Conservation (phyloP, 768 basidiomycete species). For the Lactifluus volemus region DNA sequence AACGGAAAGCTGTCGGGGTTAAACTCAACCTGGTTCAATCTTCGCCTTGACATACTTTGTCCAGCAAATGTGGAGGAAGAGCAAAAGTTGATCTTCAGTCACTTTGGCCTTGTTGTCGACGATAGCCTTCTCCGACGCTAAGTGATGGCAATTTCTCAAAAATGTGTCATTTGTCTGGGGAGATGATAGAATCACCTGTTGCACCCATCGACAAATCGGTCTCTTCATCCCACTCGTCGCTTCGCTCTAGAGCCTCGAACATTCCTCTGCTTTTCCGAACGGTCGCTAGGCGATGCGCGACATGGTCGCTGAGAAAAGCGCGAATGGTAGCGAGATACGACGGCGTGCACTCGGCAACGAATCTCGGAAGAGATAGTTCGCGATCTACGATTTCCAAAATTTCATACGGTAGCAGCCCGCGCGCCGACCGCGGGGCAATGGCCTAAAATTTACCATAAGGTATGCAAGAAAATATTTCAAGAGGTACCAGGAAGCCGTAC, state of each 20-base stretch:
- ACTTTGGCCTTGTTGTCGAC: constrained; percentile 92
- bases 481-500: constrained; percentile 32
- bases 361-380: constrained; percentile 49
- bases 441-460: constrained; percentile 37
- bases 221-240: constrained; percentile 68
- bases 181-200: constrained; percentile 36
- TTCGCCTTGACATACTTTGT: constrained; percentile 90
- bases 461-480: background rate
- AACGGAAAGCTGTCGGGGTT: background rate
- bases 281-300: constrained; percentile 57
- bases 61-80: constrained; percentile 84
- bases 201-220: constrained; percentile 73
- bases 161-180: too few relatives aligned
- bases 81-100: constrained; percentile 66
- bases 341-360: constrained; percentile 59
- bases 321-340: constrained; percentile 63
- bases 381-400: constrained; percentile 63
- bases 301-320: constrained; percentile 57
- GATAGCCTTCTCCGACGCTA: constrained; percentile 58
- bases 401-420: constrained; percentile 78
- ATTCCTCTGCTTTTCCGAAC: constrained; percentile 69
- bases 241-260: constrained; percentile 70
- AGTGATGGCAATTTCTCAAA: background rate
- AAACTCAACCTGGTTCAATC: constrained; percentile 76
- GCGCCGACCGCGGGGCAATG: constrained; percentile 47